Conservation (phyloP, 2,329 filamentous ascomycete genomes). For the Cryphonectria parasitica region DNA sequence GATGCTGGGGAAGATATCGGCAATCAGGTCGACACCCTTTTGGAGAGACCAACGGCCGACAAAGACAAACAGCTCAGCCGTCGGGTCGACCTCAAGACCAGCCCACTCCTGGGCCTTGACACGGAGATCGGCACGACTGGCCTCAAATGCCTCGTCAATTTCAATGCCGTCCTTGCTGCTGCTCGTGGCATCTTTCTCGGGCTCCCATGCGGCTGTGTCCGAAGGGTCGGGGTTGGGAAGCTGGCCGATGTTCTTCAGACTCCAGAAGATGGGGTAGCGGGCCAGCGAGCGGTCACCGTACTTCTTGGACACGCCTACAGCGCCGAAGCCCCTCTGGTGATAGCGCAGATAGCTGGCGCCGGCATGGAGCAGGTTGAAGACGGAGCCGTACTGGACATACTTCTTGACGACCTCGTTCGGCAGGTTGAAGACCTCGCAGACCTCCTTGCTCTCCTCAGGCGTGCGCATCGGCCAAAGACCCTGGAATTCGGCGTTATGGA, state of each 20-base stretch:
- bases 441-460: slow-evolving; percentile 62
- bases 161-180: slow-evolving; percentile 52
- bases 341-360: slow-evolving; percentile 65
- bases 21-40: slow-evolving; percentile 70
- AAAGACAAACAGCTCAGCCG: slow-evolving; percentile 70
- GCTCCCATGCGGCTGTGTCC: slow-evolving; percentile 62
- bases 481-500: slow-evolving; percentile 72
- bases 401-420: slow-evolving; percentile 56
- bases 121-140: slow-evolving; percentile 55
- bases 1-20: slow-evolving; percentile 65
- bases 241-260: slow-evolving; percentile 63
- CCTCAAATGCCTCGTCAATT: slow-evolving; percentile 60
- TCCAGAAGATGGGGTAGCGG: slow-evolving; percentile 72
- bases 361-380: slow-evolving; percentile 68
- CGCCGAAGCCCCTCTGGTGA: slow-evolving; percentile 67
- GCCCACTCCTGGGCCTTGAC: slow-evolving; percentile 71
- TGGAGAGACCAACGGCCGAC: slow-evolving; percentile 72
- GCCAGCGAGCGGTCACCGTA: slow-evolving; percentile 69
- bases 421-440: slow-evolving; percentile 66
- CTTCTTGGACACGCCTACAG: slow-evolving; percentile 68
- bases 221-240: slow-evolving; percentile 69
- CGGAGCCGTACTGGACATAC: slow-evolving; percentile 69
- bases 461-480: slow-evolving; percentile 69
- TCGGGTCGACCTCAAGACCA: slow-evolving; percentile 62
- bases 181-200: slow-evolving; percentile 50